Evolutionary conservation across 192 early-diverging fungal species (phyloP).

Genomic region (Chytriomyces hyalinus): DNA sequence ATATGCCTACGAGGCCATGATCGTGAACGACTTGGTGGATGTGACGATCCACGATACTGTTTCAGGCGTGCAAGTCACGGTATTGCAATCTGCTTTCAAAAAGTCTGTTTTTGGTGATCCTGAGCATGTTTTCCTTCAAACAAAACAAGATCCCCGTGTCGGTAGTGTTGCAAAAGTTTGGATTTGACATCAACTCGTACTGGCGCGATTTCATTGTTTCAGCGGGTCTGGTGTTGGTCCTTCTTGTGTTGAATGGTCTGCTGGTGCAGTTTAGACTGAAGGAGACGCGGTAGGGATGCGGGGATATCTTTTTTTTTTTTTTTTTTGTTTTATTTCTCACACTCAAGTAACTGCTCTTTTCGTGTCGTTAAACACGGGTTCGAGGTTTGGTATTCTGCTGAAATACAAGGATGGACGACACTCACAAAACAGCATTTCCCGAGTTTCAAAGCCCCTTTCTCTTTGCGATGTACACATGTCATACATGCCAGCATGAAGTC

Average conservation of each 20-base stretch:
- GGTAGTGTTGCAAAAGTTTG: slow-evolving; percentile 51
- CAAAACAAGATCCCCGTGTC: slow-evolving; percentile 33
- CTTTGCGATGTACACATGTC: too few relatives aligned
- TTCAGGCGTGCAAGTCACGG: slow-evolving; percentile 39
- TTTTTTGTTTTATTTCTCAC: too few relatives aligned
- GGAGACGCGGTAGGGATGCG: slow-evolving; percentile 29
- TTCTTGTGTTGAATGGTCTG: slow-evolving; percentile 39
- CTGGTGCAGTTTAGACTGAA: slow-evolving; percentile 36
- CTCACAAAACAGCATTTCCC: too few relatives aligned
- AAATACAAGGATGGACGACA: too few relatives aligned
- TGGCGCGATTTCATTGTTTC: slow-evolving; percentile 41
- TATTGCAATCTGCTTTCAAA: slow-evolving; percentile 6
- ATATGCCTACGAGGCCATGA: slow-evolving; percentile 74
- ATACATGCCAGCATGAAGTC: too few relatives aligned
- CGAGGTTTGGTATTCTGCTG: too few relatives aligned
- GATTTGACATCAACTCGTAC: slow-evolving; percentile 51
- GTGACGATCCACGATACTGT: slow-evolving; percentile 46
- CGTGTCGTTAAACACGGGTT: too few relatives aligned
- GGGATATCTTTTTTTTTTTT: too few relatives aligned
- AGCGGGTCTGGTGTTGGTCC: slow-evolving; percentile 36
- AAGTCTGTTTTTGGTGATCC: slow-evolving; percentile 6
- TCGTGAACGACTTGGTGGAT: slow-evolving; percentile 61
- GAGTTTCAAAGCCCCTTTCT: too few relatives aligned
- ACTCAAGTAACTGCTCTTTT: too few relatives aligned
- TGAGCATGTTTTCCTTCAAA: not conserved